Conservation (phyloP, 148 eudicot genomes). For the Linanthus parryae region DNA sequence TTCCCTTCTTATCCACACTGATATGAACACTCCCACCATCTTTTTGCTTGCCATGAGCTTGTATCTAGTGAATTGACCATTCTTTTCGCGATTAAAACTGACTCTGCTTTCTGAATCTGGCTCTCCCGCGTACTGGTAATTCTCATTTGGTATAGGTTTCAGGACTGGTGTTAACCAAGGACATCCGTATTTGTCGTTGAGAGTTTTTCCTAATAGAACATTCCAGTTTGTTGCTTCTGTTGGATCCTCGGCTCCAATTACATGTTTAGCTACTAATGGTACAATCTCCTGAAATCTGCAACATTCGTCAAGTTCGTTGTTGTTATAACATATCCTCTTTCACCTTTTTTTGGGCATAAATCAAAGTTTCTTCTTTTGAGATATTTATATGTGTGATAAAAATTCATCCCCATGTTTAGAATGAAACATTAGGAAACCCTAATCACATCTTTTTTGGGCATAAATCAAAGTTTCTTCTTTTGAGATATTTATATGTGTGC, state of each 20-base stretch:
- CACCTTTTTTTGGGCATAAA: no score
- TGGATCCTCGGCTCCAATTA: constrained; percentile 48
- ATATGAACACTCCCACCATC: constrained; percentile 68
- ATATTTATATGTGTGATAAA: no score
- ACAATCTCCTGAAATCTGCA: constrained; percentile 64
- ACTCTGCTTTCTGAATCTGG: constrained; percentile 14
- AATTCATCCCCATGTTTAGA: no score
- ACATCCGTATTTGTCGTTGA: constrained; percentile 65
- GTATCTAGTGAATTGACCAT: constrained; percentile 22
- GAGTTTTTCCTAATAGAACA: constrained; percentile 58
- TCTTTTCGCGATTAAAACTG: constrained; percentile 6
- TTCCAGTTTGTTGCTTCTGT: constrained; percentile 58
- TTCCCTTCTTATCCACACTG: constrained; percentile 56
- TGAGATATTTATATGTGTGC: no score
- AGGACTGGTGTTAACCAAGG: constrained; percentile 64
- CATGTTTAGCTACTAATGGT: constrained; percentile 38
- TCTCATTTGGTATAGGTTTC: constrained; percentile 33
- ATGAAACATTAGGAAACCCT: no score
- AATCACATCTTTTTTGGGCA: no score
- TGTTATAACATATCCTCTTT: no score
- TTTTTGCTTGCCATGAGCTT: constrained; percentile 64
- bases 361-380: no score
- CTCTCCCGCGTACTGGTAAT: constrained; percentile 23
- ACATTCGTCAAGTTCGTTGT: not conserved
- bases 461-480: no score